Conservation (phyloP, 495 filamentous ascomycete species). For the Amniculicola lignicola region DNA sequence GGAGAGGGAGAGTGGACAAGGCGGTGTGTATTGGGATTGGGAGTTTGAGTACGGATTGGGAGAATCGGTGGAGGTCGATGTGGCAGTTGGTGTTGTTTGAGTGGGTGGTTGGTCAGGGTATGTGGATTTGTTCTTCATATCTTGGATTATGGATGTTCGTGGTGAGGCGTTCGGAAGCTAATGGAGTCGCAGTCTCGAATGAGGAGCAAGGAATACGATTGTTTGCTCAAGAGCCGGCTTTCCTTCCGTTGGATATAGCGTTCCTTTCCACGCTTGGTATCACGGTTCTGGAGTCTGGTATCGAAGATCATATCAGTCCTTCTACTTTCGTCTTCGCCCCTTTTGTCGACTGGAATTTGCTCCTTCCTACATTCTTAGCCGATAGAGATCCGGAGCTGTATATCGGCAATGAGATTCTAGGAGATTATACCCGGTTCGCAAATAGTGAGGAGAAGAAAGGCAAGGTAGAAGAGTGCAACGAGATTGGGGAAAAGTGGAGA, state of each 20-base stretch:
- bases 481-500: constrained; percentile 4
- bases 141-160: neutral
- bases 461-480: constrained; percentile 1
- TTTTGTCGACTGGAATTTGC: constrained; percentile 28
- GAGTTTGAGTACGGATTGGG: constrained; percentile 32
- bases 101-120: constrained; percentile 6
- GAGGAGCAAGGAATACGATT: neutral
- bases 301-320: constrained; percentile 6
- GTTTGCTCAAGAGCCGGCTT: constrained; percentile 30
- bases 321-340: constrained; percentile 26
- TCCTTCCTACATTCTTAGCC: constrained; percentile 20
- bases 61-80: constrained; percentile 15
- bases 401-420: constrained; percentile 26
- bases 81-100: constrained; percentile 35
- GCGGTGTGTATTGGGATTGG: constrained; percentile 28
- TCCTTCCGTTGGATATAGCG: constrained; percentile 17
- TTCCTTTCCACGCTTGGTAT: constrained; percentile 21
- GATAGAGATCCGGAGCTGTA: constrained; percentile 25
- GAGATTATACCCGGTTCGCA: constrained; percentile 14
- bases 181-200: neutral
- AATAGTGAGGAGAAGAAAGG: constrained; percentile 2
- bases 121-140: neutral
- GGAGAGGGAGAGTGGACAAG: constrained; percentile 12
- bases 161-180: neutral
- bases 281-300: neutral